phyloP scores from a whole-genome alignment of 495 filamentous ascomycete genomes.

The Penicillium bialowiezense region DNA sequence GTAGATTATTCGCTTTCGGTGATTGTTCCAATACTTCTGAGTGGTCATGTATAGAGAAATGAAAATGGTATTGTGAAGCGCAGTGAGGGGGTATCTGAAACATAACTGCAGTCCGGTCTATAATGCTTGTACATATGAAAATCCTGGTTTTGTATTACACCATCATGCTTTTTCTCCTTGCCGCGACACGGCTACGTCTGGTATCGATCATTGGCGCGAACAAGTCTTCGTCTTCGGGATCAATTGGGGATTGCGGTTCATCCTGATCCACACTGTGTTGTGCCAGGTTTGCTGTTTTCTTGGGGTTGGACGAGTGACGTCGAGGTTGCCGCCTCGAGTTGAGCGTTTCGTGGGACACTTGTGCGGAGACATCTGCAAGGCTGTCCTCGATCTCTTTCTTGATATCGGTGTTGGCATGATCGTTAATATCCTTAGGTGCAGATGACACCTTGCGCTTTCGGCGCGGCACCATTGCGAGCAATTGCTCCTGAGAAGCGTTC shows the following conservation, averaged over 20 bases:
- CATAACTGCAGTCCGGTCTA: slow-evolving; percentile 12
- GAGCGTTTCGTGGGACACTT: slow-evolving; percentile 9
- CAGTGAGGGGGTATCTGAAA: slow-evolving; percentile 24
- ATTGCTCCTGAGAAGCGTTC: slow-evolving; percentile 8
- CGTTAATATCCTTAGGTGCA: slow-evolving; percentile 6
- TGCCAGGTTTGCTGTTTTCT: slow-evolving; percentile 3
- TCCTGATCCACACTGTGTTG: slow-evolving; percentile 6
- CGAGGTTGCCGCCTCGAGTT: slow-evolving; percentile 26
- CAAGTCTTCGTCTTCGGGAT: slow-evolving; percentile 21
- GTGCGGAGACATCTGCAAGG: slow-evolving; percentile 3
- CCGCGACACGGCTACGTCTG: slow-evolving; percentile 33
- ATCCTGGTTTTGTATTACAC: slow-evolving; percentile 25
- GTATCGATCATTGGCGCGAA: neutral
- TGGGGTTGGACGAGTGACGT: slow-evolving; percentile 41
- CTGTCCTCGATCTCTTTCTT: slow-evolving; percentile 4
- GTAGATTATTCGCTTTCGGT: too few species aligned
- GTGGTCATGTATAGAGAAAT: neutral
- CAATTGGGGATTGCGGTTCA: slow-evolving; percentile 16
- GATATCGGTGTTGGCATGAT: neutral
- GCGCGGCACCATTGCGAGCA: slow-evolving; percentile 22
- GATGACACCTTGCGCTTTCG: slow-evolving; percentile 33
- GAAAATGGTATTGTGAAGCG: neutral
- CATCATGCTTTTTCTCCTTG: slow-evolving; percentile 53
- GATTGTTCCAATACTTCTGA: too few species aligned
- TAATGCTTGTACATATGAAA: slow-evolving; percentile 12